These are phyloP conservation scores for Elaphomyces granulatus DNA, from an alignment of 495 filamentous ascomycete genomes.

Conservation along the genomic window DNA sequence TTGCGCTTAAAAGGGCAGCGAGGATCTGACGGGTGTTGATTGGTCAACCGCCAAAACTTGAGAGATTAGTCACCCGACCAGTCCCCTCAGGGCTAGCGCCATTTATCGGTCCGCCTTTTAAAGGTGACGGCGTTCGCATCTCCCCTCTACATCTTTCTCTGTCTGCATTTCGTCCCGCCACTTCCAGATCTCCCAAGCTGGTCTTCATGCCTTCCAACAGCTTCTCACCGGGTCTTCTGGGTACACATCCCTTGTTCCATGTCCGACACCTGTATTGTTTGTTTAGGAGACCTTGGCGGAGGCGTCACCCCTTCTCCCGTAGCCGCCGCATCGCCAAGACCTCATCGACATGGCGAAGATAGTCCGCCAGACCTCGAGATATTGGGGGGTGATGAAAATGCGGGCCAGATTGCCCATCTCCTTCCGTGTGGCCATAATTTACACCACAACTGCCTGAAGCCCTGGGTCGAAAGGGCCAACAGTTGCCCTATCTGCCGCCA, in stretches of 20 bases:
- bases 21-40: too few relatives aligned
- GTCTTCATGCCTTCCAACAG: slow-evolving; percentile 35
- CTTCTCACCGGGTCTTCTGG: slow-evolving; percentile 16
- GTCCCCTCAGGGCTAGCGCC: slow-evolving; percentile 32
- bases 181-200: slow-evolving; percentile 9
- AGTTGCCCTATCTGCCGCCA: slow-evolving; percentile 94
- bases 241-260: slow-evolving; percentile 36
- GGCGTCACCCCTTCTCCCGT: slow-evolving; percentile 35
- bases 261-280: slow-evolving; percentile 94
- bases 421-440: slow-evolving; percentile 74
- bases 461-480: slow-evolving; percentile 92
- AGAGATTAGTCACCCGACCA: too few relatives aligned
- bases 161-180: slow-evolving; percentile 6
- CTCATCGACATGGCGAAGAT: slow-evolving; percentile 23
- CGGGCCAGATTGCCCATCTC: slow-evolving; percentile 45
- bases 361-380: slow-evolving; percentile 20
- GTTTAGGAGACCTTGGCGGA: slow-evolving; percentile 76
- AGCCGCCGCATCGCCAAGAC: slow-evolving; percentile 33
- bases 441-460: slow-evolving; percentile 79
- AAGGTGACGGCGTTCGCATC: slow-evolving; percentile 17
- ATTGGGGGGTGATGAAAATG: slow-evolving; percentile 23
- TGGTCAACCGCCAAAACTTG: too few relatives aligned
- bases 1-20: too few relatives aligned
- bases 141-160: slow-evolving; percentile 4
- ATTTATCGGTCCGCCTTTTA: slow-evolving; percentile 30